Base-by-base conservation (phyloP, 768 basidiomycete genomes). In the Lactarius hatsudake region DNA sequence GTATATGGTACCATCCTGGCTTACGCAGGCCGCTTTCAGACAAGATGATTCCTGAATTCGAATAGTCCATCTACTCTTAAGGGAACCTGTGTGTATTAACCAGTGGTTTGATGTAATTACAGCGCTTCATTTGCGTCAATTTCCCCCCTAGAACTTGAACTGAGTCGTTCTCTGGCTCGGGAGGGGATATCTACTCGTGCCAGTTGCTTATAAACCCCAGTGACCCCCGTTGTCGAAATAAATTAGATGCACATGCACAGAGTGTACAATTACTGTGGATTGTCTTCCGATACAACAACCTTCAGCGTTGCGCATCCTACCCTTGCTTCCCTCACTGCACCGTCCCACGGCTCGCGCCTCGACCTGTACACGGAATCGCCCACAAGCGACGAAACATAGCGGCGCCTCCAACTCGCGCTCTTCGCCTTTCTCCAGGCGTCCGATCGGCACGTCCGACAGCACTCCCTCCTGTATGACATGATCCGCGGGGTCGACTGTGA, bases 1-100 rank as follows among this genome's bases (percentile, higher is more conserved):
- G 93, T 97, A 2, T 96, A 96, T 76, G 90, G 90, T 5, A 97
- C 95, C 20, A 96, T 97, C 72, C 67, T 94, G 70, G 89, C 91
- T 7, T 97, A 97, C 73, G 84, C 91, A 13, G 88, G 88, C 91
- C 34, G 89, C 87, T 28, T 94, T 95, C 77, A 89, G 78, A 69
- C 87, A 91, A 75, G 91, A 91, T 57, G 83, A 87, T 38, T 89
- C 90, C n/a, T n/a, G 93, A 94, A 65, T 93, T 85, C 71, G 91
- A 91, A 71, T 91, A 71, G 48, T 36, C 26, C 36, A 45, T 42
- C n/a, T 51, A 3, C 10, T 53, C 5, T n/a, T n/a, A n/a, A n/a
- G n/a, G n/a, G n/a, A n/a, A n/a, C n/a, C n/a, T n/a, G n/a, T n/a
- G n/a, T n/a, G n/a, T n/a, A n/a, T n/a, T n/a, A n/a, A n/a, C n/a